Base-by-base conservation (phyloP, 495 filamentous ascomycete genomes). In the Jackrogersella minutella region DNA sequence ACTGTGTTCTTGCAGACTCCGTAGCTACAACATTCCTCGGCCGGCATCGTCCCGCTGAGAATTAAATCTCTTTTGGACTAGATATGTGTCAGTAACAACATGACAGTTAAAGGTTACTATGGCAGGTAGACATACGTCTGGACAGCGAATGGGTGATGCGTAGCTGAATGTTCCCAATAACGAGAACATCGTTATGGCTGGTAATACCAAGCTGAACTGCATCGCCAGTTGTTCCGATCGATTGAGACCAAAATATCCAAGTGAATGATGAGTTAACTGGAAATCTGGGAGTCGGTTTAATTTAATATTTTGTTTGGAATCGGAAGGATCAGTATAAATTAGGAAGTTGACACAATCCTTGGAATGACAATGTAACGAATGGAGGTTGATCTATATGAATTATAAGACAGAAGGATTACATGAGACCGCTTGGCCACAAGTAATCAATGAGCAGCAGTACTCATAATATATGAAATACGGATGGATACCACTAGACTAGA, bases 21-120 rank as follows among this genome's bases (percentile, higher is more conserved):
- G 53, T 84, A 84, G 51, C 74, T 78, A 64, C 82, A 84, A 65
- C 82, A 83, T 6, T 75, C 78, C 26, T 80, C 79, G 28, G 79
- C 78, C 7, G 76, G 72, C 34, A 81, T 69, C 16, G 77, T 71
- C 21, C 81, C 81, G 21, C 59, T 74, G 28, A 83, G 73, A 44
- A 83, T 82, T 9, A 72, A 72, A 70, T 84, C 82, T 70, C 80
- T 74, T 63, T 74, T 79, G 26, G 63, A 66, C 82, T 83, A 63
- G 24, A 49, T 49, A 37, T 59, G 8, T 62, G 61, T 64, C 61
- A 68, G 59, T 36, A 40, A 41, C 21, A 53, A n/a, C 44, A 43
- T 39, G 3, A 10, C 13, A 50, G 3, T 7, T 9, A 22, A 30
- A 7, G 26, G n/a, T 14, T 11, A 13, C 7, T 17, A 17, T 26